Percentiles rank a stretch among this genome's conserved stretches.
Conservation (phyloP, 1,139 yeast genomes). For the Suhomyces maxii region DNA sequence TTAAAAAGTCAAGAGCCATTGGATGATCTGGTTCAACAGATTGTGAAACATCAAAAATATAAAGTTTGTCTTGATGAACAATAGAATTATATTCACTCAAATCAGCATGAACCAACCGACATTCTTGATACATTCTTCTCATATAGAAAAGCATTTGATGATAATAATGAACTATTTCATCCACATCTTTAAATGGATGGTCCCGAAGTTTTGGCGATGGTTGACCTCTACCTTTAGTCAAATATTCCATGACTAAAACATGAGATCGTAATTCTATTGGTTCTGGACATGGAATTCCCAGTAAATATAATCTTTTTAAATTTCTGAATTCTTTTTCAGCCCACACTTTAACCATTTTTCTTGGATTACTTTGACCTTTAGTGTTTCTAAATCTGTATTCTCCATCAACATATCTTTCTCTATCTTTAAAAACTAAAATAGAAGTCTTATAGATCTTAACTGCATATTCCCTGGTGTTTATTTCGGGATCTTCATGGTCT, state of each 20-base stretch:
- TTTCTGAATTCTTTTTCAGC: slow-evolving; percentile 97
- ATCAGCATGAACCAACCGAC: slow-evolving; percentile 95
- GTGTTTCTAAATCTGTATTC: slow-evolving; percentile 88
- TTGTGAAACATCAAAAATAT: slow-evolving; percentile 95
- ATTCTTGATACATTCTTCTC: slow-evolving; percentile 82
- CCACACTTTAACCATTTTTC: slow-evolving; percentile 98
- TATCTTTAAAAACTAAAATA: slow-evolving; percentile 89
- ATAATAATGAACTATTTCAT: slow-evolving; percentile 68
- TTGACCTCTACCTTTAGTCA: slow-evolving; percentile 74
- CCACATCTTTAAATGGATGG: slow-evolving; percentile 64
- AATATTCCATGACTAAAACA: slow-evolving; percentile 92
- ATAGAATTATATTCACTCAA: slow-evolving; percentile 92
- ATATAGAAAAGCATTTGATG: slow-evolving; percentile 80
- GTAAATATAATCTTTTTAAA: slow-evolving; percentile 71
- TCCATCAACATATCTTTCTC: slow-evolving; percentile 95
- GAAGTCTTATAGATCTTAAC: slow-evolving; percentile 96
- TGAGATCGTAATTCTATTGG: slow-evolving; percentile 87
- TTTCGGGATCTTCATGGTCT: slow-evolving; percentile 57
- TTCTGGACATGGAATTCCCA: slow-evolving; percentile 89
- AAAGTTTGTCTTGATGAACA: slow-evolving; percentile 76
- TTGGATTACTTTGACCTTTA: slow-evolving; percentile 84
- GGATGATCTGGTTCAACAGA: slow-evolving; percentile 98
- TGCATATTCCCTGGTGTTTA: slow-evolving; percentile 62
- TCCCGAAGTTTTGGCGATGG: slow-evolving; percentile 89
- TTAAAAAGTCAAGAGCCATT: slow-evolving; percentile 86